Percentiles rank a stretch among this genome's conserved stretches.
Conservation (phyloP, 148 eudicot species). For the Drosera capensis region DNA sequence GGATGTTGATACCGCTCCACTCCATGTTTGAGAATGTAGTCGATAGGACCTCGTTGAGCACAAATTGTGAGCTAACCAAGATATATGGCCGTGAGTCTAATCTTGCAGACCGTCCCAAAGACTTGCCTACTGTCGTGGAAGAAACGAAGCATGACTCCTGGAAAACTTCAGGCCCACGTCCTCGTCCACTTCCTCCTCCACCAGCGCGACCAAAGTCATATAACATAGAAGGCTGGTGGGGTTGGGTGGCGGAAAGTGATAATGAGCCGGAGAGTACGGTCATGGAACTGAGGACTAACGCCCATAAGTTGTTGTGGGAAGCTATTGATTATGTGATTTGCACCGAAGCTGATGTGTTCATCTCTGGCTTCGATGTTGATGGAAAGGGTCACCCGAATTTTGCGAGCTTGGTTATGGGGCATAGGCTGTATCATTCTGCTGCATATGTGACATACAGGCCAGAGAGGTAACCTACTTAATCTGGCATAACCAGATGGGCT, state of each 20-base stretch:
- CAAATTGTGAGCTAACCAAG: slow-evolving; percentile 41
- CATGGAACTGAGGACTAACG: slow-evolving; percentile 77
- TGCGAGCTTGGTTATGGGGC: slow-evolving; percentile 87
- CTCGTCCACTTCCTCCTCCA: slow-evolving; percentile 89
- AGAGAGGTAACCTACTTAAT: slow-evolving; percentile 43
- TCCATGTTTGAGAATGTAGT: slow-evolving; percentile 90
- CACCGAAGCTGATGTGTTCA: slow-evolving; percentile 72
- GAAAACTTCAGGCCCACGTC: slow-evolving; percentile 71
- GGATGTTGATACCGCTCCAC: slow-evolving; percentile 67
- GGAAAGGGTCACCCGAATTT: slow-evolving; percentile 80
- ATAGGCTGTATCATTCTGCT: slow-evolving; percentile 65
- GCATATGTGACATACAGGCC: slow-evolving; percentile 49
- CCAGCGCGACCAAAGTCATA: slow-evolving; percentile 68
- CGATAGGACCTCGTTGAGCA: slow-evolving; percentile 67
- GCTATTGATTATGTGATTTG: slow-evolving; percentile 69
- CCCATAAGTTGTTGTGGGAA: slow-evolving; percentile 90
- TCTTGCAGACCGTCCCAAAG: slow-evolving; percentile 29
- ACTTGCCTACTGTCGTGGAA: slow-evolving; percentile 18
- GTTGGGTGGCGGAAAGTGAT: slow-evolving; percentile 97
- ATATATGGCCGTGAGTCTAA: slow-evolving; percentile 66
- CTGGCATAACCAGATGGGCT: not conserved
- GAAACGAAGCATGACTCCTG: slow-evolving; percentile 33
- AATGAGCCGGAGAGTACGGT: slow-evolving; percentile 91
- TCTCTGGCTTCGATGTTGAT: slow-evolving; percentile 84
- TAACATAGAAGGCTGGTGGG: slow-evolving; percentile 99